Base-by-base conservation (phyloP, 345 rosid species). In the Gossypium australe region DNA sequence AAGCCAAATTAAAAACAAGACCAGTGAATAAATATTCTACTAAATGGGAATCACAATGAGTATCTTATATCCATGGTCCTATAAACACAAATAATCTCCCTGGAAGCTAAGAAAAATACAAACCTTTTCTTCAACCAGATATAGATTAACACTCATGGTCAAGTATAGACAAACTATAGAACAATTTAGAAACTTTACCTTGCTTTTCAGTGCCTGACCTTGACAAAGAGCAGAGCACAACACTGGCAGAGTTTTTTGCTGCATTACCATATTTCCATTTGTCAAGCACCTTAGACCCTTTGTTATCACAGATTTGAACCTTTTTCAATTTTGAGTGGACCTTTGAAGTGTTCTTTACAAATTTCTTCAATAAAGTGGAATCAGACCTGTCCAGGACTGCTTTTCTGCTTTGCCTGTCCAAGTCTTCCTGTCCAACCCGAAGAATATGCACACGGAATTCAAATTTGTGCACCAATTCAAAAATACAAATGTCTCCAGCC, bases 401-500 rank as follows among this genome's bases (percentile, higher is more conserved):
- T 71, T 77, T 76, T 80, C 77, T 82, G 67, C 69, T 64, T 62
- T 79, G 79, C 45, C 64, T 44, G 10, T 71, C 77, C 57, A 67
- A 41, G 20, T 76, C 78, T 57, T 76, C 84, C 77, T 80, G 82
- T 69, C 86, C 87, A 78, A 77, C 86, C 53, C 82, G 83, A 78
- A 87, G 77, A 80, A 89, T 81, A 82, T 80, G 85, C 17, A 89
- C 89, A 57, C 78, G 80, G 77, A 89, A 66, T 80, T 89, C 90
- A 83, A 56, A 76, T 75, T 80, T 75, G 27, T 38, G 62, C 29
- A 80, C 85, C 75, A 85, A 84, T 78, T 89, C 90, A 76, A 89
- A 87, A 55, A 87, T 79, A 53, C 90, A 84, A 65, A 89, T 69
- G 44, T 87, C 93, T 52, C 88, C 90, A 58, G 84, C 65, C 74